Evolutionary conservation across 2,329 filamentous ascomycete species (phyloP), one percentile per base, ranked within the genome.

Genomic region (Scolecobasidium constrictum): DNA sequence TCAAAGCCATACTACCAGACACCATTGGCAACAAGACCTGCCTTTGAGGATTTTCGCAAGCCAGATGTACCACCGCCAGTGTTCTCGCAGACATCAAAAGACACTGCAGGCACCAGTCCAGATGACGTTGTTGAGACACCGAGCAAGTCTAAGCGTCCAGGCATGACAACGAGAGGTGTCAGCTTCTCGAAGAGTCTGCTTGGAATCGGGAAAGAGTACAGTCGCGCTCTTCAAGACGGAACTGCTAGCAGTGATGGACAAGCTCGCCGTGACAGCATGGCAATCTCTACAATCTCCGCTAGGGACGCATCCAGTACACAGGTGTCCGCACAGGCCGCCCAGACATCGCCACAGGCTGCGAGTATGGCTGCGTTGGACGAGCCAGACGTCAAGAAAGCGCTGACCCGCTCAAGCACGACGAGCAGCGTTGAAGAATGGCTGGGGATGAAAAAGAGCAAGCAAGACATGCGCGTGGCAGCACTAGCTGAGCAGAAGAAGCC

Each of bases 351-450:
- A n/a, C n/a, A 7, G 26, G 26, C 9, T 31, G 9, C 26, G 9
- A 9, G 26, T n/a, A 31, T 7, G 9, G 9, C 26, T 31, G 26
- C 26, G 26, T 31, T 31, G 26, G n/a, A 9, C n/a, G 26, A 31
- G n/a, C 26, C 9, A 31, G 26, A 31, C n/a, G 26, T 31, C 26
- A 9, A 31, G 9, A n/a, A n/a, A 31, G n/a, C 9, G 9, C n/a
- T 31, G 26, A 31, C 26, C 9, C 11, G 16, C 16, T 13, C 11
- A 5, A 11, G 21, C 3, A n/a, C 16, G 4, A 41, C 11, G 9
- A 18, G 9, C 7, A 33, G 15, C 11, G 16, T 41, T 18, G 17
- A 16, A 41, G 22, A 18, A 31, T 41, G 38, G 38, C 19, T 41
- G 16, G 33, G 26, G 16, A 18, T 9, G 16, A 23, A 41, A 26